A percentile compares a stretch with the other conserved stretches of the same genome.
phyloP scores from a whole-genome alignment of 208 protist genomes.

The Trypanosoma lewisi region DNA sequence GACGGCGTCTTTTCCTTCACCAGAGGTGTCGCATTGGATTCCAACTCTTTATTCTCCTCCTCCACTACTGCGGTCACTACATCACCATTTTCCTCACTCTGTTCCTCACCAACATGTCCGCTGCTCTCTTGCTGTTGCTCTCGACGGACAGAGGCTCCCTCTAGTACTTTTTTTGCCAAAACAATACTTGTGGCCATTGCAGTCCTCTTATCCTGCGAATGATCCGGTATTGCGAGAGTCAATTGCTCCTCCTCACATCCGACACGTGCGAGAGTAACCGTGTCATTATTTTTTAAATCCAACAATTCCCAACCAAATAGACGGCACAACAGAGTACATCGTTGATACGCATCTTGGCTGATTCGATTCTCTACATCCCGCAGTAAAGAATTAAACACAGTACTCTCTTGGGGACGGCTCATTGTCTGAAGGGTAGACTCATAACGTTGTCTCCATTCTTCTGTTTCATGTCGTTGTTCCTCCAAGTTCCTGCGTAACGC shows the following conservation, averaged over 20 bases:
- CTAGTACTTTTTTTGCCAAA: constrained; percentile 25
- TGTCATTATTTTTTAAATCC: constrained; percentile 5
- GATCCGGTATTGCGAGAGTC: constrained; percentile 17
- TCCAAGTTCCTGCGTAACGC: constrained; percentile 9
- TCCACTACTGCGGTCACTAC: background rate
- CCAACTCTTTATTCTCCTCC: background rate
- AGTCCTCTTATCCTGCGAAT: background rate
- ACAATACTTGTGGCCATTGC: constrained; percentile 26
- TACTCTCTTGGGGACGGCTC: constrained; percentile 10
- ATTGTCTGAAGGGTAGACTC: constrained; percentile 12
- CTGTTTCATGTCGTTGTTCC: background rate
- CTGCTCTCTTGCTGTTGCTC: background rate
- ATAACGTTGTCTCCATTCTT: constrained; percentile 18
- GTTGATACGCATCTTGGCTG: background rate
- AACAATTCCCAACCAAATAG: constrained; percentile 32
- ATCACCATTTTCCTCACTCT: background rate
- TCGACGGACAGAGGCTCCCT: background rate
- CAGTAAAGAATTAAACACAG: constrained; percentile 20
- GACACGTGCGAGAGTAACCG: constrained; percentile 11
- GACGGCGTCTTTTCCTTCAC: background rate
- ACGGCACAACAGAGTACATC: constrained; percentile 10
- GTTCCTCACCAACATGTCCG: background rate
- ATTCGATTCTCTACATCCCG: constrained; percentile 9
- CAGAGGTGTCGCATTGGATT: background rate
- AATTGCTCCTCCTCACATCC: constrained; percentile 13